These are phyloP conservation scores for Echeveria elegans DNA, from an alignment of 164 flowering plant genomes.

Conservation along the genomic window DNA sequence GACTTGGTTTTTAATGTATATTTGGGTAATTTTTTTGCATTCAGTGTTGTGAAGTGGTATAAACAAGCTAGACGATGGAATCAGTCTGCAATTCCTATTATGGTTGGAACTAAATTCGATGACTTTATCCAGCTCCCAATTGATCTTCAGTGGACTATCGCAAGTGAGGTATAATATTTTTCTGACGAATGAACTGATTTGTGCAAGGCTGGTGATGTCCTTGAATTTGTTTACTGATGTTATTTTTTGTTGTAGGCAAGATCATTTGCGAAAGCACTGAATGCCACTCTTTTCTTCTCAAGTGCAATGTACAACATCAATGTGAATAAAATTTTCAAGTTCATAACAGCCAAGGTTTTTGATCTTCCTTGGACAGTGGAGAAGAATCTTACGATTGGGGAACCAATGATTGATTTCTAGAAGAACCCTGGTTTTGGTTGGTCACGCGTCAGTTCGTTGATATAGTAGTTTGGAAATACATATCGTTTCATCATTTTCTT, in stretches of 20 bases:
- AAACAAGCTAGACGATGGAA: conserved; percentile 32
- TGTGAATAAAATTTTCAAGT: conserved; percentile 43
- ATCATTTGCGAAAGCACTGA: conserved; percentile 33
- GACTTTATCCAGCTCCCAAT: conserved; percentile 44
- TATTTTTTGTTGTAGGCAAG: conserved; percentile 22
- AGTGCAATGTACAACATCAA: conserved; percentile 43
- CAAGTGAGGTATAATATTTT: conserved; percentile 35
- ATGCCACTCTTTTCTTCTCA: conserved; percentile 39
- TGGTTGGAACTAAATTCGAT: conserved; percentile 43
- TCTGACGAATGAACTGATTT: not conserved
- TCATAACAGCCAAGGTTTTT: conserved; percentile 38
- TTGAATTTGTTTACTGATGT: not conserved
- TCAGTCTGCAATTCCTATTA: conserved; percentile 33
- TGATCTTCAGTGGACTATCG: conserved; percentile 43
- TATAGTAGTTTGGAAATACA: not conserved
- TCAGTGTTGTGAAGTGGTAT: conserved; percentile 35
- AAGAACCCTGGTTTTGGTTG: not conserved
- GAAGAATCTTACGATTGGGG: conserved; percentile 35
- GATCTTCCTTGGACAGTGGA: conserved; percentile 41
- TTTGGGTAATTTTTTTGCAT: conserved; percentile 7
- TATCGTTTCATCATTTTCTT: not conserved
- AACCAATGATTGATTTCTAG: conserved; percentile 43
- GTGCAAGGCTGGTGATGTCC: not conserved
- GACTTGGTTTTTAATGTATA: not conserved
- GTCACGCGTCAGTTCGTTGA: not conserved